Evolutionary conservation across 768 basidiomycete species (phyloP).

Genomic region (Panaeolus cyanescens): DNA sequence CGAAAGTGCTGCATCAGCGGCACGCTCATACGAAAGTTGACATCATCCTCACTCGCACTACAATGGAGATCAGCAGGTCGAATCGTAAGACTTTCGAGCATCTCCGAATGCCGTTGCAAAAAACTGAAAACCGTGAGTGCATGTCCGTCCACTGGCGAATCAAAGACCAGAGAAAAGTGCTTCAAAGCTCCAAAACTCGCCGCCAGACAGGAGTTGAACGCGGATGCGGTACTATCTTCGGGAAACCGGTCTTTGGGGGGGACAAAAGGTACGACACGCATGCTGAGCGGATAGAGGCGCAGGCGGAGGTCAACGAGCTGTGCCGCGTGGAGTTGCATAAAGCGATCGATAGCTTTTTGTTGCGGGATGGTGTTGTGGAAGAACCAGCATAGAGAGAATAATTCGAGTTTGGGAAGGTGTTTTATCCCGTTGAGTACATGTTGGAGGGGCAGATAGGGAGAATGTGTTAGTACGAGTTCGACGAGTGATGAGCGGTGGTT

Average conservation of each 20-base stretch:
- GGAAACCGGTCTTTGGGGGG: background rate
- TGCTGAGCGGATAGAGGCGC: background rate
- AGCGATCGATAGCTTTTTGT: background rate
- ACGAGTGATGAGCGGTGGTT: background rate
- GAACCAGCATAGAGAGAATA: background rate
- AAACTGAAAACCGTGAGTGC: background rate
- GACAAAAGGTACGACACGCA: background rate
- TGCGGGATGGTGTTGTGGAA: background rate
- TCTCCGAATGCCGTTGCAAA: background rate
- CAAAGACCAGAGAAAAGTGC: background rate
- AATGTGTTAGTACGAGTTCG: background rate
- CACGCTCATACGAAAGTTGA: too few species aligned
- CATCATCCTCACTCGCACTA: too few species aligned
- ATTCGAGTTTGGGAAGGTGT: background rate
- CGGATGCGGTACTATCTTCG: background rate
- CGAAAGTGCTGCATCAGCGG: too few species aligned
- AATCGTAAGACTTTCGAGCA: background rate
- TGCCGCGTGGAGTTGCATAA: background rate
- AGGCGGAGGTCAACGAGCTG: background rate
- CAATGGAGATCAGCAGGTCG: too few species aligned
- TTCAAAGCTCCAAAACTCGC: background rate
- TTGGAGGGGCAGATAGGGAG: background rate
- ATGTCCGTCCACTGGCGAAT: background rate
- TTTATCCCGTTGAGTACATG: background rate
- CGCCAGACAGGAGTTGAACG: background rate